A percentile compares a stretch with the other conserved stretches of the same genome.
Evolutionary conservation across 768 basidiomycete species (phyloP).

Genomic region (Lentinula detonsa): DNA sequence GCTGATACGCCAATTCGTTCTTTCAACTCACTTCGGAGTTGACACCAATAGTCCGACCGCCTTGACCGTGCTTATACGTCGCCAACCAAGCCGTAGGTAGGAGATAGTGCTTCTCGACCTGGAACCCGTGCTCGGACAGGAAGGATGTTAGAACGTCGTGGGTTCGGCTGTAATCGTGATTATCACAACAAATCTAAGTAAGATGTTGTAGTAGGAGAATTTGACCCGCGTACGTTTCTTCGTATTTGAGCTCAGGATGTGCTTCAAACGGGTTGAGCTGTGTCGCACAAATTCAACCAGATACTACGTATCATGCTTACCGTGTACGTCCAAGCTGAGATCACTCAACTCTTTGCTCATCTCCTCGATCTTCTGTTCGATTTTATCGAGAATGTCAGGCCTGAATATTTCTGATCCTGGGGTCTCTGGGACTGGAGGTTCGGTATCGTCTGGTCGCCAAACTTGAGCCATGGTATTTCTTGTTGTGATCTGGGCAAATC

Average conservation of each 20-base stretch:
- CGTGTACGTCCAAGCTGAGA: slow-evolving; percentile 69
- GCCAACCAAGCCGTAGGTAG: slow-evolving; percentile 77
- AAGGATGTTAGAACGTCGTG: slow-evolving; percentile 68
- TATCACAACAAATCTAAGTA: background rate
- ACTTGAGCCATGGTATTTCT: slow-evolving; percentile 12
- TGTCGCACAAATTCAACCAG: background rate
- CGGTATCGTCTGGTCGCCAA: slow-evolving; percentile 35
- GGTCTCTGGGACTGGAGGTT: slow-evolving; percentile 16
- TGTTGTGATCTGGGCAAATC: background rate
- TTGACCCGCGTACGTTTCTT: slow-evolving; percentile 49
- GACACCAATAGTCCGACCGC: slow-evolving; percentile 67
- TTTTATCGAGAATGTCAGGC: slow-evolving; percentile 55
- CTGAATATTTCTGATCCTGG: slow-evolving; percentile 32
- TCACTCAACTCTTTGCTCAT: slow-evolving; percentile 50
- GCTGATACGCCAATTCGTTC: background rate
- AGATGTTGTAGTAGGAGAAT: background rate
- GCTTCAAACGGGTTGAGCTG: slow-evolving; percentile 27
- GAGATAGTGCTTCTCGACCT: slow-evolving; percentile 52
- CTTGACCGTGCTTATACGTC: slow-evolving; percentile 54
- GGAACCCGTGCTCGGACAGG: slow-evolving; percentile 60
- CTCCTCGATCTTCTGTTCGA: slow-evolving; percentile 47
- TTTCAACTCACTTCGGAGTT: slow-evolving; percentile 57
- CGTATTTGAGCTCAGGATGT: slow-evolving; percentile 63
- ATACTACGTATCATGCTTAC: slow-evolving; percentile 25
- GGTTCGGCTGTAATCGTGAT: slow-evolving; percentile 42